Evolutionary conservation across 1,284 basidiomycete genomes (phyloP).

Genomic region (Phylloporus sp.): DNA sequence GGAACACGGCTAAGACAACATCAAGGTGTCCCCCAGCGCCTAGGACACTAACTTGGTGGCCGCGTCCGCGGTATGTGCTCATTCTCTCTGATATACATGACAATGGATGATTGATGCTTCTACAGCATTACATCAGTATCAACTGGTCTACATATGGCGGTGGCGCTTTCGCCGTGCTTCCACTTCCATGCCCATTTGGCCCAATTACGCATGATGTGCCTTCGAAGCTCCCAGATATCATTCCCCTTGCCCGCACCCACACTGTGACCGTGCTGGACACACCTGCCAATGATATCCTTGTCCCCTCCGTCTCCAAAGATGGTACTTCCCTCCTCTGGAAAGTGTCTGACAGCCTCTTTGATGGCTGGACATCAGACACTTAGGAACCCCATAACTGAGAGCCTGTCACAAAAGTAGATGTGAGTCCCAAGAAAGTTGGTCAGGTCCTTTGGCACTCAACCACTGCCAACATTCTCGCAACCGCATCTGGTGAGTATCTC

Average conservation of each 20-base stretch:
- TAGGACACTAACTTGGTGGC: slow-evolving; percentile 97
- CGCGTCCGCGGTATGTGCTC: slow-evolving; percentile 70
- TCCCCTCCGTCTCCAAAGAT: slow-evolving; percentile 93
- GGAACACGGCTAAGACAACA: slow-evolving; percentile 86
- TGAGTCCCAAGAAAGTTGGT: slow-evolving; percentile 85
- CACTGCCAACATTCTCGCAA: slow-evolving; percentile 85
- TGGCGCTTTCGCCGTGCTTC: slow-evolving; percentile 93
- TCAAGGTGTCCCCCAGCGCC: slow-evolving; percentile 89
- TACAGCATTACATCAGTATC: slow-evolving; percentile 81
- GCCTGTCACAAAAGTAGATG: slow-evolving; percentile 77
- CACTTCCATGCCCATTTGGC: slow-evolving; percentile 77
- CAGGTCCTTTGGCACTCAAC: slow-evolving; percentile 96
- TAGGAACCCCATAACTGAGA: slow-evolving; percentile 87
- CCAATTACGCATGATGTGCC: slow-evolving; percentile 59
- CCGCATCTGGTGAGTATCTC: slow-evolving; percentile 86
- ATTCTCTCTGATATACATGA: neutral
- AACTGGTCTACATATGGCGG: slow-evolving; percentile 98
- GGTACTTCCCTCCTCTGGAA: slow-evolving; percentile 93
- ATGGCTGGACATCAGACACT: slow-evolving; percentile 85
- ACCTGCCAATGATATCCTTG: slow-evolving; percentile 89
- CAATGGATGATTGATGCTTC: neutral
- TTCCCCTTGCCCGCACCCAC: slow-evolving; percentile 90
- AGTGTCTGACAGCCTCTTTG: slow-evolving; percentile 71
- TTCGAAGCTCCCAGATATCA: slow-evolving; percentile 88
- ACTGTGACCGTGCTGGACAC: slow-evolving; percentile 93